phyloP scores from a whole-genome alignment of 2,329 filamentous ascomycete genomes.

The Trichoderma citrinoviride region DNA sequence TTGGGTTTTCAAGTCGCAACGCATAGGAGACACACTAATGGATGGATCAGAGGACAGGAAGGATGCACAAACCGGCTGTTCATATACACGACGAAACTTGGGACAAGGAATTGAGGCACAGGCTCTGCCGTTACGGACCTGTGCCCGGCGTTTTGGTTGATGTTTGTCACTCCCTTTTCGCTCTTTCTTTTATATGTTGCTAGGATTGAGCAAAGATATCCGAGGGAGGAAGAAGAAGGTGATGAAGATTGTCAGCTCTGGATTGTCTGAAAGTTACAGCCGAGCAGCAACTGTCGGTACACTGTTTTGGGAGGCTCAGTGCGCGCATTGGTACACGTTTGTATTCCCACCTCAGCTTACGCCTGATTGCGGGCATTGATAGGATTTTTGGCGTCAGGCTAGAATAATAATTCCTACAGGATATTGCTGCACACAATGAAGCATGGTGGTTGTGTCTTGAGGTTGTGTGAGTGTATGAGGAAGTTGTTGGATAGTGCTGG shows the following conservation, averaged over 20 bases:
- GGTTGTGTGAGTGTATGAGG: not conserved
- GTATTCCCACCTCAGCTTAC: not conserved
- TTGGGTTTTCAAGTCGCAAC: conserved; percentile 17
- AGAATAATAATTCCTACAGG: not conserved
- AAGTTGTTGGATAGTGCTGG: not conserved
- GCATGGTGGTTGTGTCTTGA: not conserved
- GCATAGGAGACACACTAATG: not conserved
- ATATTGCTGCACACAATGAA: not conserved
- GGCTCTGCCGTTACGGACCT: not conserved
- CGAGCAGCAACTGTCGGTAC: not conserved
- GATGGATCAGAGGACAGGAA: not conserved
- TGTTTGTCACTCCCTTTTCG: not conserved
- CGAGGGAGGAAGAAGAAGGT: not conserved
- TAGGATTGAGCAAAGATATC: conserved; percentile 11
- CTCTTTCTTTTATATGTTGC: not conserved
- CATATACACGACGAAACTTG: not conserved
- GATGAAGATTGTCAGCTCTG: not conserved
- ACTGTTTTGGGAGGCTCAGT: not conserved
- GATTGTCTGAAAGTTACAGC: not conserved
- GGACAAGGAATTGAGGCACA: not conserved
- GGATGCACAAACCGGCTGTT: not conserved
- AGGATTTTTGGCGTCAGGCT: not conserved
- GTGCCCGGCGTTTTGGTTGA: conserved; percentile 6
- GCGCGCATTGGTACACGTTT: conserved; percentile 2
- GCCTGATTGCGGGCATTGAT: not conserved